Conservation (phyloP, 2,329 filamentous ascomycete genomes). For the Pestalotiopsis sp. region DNA sequence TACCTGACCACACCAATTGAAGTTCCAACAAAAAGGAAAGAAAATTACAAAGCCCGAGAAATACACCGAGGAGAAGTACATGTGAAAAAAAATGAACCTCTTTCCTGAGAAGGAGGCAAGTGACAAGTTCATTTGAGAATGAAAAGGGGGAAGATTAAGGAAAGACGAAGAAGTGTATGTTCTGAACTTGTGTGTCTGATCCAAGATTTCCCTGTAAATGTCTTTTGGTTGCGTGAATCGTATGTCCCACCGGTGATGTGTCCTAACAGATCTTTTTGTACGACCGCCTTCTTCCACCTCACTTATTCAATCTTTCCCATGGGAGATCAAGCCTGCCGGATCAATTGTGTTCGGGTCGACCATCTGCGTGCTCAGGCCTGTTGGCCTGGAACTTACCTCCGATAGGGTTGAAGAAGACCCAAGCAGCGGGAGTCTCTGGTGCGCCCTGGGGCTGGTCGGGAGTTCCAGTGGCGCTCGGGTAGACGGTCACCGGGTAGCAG, state of each 20-base stretch:
- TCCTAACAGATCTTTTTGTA: background rate
- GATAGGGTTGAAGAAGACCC: too few species aligned
- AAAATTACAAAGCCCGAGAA: background rate
- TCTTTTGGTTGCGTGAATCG: background rate
- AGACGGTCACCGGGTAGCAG: constrained; percentile 3
- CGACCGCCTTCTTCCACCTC: background rate
- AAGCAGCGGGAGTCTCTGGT: background rate
- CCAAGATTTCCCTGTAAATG: background rate
- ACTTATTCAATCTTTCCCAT: background rate
- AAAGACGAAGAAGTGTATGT: constrained; percentile 15
- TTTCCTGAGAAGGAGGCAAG: background rate
- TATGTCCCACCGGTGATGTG: too few species aligned
- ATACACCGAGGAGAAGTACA: background rate
- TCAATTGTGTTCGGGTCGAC: too few species aligned
- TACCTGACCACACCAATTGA: background rate
- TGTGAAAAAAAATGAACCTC: background rate
- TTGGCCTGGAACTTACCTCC: too few species aligned
- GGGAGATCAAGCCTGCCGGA: too few species aligned
- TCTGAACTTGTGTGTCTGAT: background rate
- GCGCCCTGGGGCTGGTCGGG: background rate
- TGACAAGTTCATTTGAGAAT: background rate
- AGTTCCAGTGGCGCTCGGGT: background rate
- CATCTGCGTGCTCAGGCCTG: too few species aligned
- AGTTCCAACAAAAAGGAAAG: background rate
- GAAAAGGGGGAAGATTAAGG: constrained; percentile 8